Base-by-base conservation (phyloP, 2,329 filamentous ascomycete species). In the Curvularia eragrostidis region DNA sequence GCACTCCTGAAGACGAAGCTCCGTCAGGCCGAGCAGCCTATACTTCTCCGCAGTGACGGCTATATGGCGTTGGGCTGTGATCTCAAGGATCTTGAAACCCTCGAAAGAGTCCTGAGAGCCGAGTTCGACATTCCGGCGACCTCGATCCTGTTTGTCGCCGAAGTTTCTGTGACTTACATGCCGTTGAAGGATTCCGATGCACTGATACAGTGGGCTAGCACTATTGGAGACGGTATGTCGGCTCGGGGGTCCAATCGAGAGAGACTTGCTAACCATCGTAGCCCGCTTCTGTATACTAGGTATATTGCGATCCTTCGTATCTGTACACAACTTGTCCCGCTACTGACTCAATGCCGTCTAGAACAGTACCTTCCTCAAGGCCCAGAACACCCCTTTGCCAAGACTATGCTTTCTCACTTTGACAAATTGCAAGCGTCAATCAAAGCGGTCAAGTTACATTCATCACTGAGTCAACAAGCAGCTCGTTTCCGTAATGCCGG, bases 81-180 rank as follows among this genome's bases (percentile, higher is more conserved):
- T 75, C 79, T 97, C 36, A 85, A 89, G 32, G 83, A 94, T 52
- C 80, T 93, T 5, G 71, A 80, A 21, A 81, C 79, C 15, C 80
- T 97, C 9, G 81, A 88, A 56, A 71, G 79, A 5, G 81, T 86
- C 3, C 77, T 97, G 23, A 82, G 82, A 18, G 77, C 77, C 10
- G 81, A 89, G 43, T 72, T 91, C 2, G 80, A 88, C 38, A 72
- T 89, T 15, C 72, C 82, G 1, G 79, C 85, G 7, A 87, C 85
- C 57, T 81, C 84, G 2, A 84, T 97, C 2, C 80, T 97, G 23
- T 96, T 95, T 68, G 84, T 93, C 24, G 93, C 93, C 0, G 94
- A 98, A 77, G 93, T 97, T 13, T 96, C 93, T 3, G 86, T 96
- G 39, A 95, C 92, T 0, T 96, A 96, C 69, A 96, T 97, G 91